phyloP scores from a whole-genome alignment of 345 rosid genomes.

The Heritiera fomes region DNA sequence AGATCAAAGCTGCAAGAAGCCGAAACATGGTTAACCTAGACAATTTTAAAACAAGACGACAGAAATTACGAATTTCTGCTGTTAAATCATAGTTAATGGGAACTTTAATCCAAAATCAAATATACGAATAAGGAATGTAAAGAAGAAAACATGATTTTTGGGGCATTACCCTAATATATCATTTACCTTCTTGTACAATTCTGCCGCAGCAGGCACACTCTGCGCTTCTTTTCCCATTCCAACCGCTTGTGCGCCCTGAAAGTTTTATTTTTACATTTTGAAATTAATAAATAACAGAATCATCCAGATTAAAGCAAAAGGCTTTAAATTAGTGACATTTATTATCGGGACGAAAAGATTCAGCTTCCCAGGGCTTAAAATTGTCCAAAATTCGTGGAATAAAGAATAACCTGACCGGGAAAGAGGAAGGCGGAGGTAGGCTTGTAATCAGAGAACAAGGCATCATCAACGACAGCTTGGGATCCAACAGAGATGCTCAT shows the following conservation, averaged over 20 bases:
- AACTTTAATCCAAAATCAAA: too few species aligned
- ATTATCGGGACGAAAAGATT: neutral
- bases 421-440: slow-evolving; percentile 77
- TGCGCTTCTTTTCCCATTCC: slow-evolving; percentile 99
- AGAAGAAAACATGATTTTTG: too few species aligned
- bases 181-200: slow-evolving; percentile 76
- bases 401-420: slow-evolving; percentile 80
- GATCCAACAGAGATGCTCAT: slow-evolving; percentile 62
- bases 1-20: too few species aligned
- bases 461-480: slow-evolving; percentile 53
- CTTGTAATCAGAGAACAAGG: slow-evolving; percentile 72
- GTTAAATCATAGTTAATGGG: too few species aligned
- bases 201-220: slow-evolving; percentile 69
- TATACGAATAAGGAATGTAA: too few species aligned
- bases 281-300: neutral
- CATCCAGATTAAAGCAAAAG: neutral
- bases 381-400: neutral
- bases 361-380: neutral
- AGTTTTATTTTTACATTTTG: neutral
- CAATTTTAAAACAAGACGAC: too few species aligned
- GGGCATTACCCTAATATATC: slow-evolving; percentile 62
- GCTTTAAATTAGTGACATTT: neutral
- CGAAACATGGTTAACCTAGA: too few species aligned
- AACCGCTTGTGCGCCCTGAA: slow-evolving; percentile 91
- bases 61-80: too few species aligned